Evolutionary conservation across 805 yeast genomes (phyloP), one percentile per base, ranked within the genome.

Genomic region (Barnettozyma pratensis): DNA sequence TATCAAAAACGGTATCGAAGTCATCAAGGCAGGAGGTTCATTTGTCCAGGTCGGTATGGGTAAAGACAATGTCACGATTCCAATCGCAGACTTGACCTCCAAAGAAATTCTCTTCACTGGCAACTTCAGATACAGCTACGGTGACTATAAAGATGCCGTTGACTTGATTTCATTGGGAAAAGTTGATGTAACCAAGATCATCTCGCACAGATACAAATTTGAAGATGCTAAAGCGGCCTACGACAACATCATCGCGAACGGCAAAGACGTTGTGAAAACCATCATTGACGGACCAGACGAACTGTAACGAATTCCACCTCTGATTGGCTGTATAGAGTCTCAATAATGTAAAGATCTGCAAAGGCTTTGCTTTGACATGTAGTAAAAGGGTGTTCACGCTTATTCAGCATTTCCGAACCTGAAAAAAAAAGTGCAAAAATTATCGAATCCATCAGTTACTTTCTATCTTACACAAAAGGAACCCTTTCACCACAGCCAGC

Each of bases 1-100:
- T 56, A 83, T 88, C 54, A 75, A 79, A 54, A 73, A 81, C 53
- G 94, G 88, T 44, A 75, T 88, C 41, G 70, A 75, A 45, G 73
- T 79, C 37, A 71, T 87, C 50, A 76, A 69, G 45, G 72, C 80
- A 34, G 89, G 87, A 48, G 96, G 96, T 26, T 72, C 81, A 44
- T 81, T 75, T 58, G 89, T 87, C 34, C 96, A 87, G 67, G 92
- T 87, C 34, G 97, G 96, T 39, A 86, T 86, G 81, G 92, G 95
- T 28, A 78, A 76, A 39, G 83, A 80, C 39, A 73, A 77, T 41
- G 74, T 87, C 51, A 74, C 75, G 49, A 83, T 89, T 76, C 96
- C 96, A 48, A 78, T 89, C 58, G 79, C 86, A 7, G 79, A 75
- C 51, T 69, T 88, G 47, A 79, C 83, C 40, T 78, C 77, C 54